Evolutionary conservation across 768 basidiomycete species (phyloP), one percentile per base, ranked within the genome.

Genomic region (Neoboletus magnificus): DNA sequence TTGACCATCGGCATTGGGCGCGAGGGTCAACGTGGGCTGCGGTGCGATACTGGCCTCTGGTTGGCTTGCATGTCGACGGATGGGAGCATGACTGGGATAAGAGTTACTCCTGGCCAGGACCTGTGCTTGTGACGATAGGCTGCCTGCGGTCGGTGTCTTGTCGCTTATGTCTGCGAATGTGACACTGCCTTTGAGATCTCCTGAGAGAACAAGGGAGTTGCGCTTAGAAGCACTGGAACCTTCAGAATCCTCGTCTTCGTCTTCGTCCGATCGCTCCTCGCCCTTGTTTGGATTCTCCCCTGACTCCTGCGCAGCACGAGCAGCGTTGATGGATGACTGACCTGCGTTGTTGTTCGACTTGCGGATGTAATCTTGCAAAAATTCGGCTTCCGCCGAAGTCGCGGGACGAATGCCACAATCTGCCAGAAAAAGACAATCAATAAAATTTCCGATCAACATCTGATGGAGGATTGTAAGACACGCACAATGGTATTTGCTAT

Each of bases 401-500:
- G 90, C 89, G 52, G 91, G 92, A 64, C 91, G 85, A 65, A 93
- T 93, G 62, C 91, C 91, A 76, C 91, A 93, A 81, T 93, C 92
- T 89, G 48, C 62, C 67, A 58, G 47, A 43, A 60, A 63, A 62
- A 63, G 65, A 59, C 48, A 64, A 71, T 72, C 35, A 62, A 61
- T 57, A 68, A 62, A 64, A 41, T 57, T 60, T 61, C 64, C 62
- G 67, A 71, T 71, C 67, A 65, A 13, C 54, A 58, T 62, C 56
- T 73, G 66, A 68, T 64, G 62, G 62, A 70, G 69, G 64, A 71
- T 69, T 53, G 52, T 57, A 65, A 64, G 67, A 64, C 61, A 78
- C 87, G 61, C 61, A 93, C 91, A 96, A 74, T 95, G 93, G 75
- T 96, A 96, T 80, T 94, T 95, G 77, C 90, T 92, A 77, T 96